phyloP scores from a whole-genome alignment of 805 yeast genomes.

The Wickerhamiella allomyrinae region DNA sequence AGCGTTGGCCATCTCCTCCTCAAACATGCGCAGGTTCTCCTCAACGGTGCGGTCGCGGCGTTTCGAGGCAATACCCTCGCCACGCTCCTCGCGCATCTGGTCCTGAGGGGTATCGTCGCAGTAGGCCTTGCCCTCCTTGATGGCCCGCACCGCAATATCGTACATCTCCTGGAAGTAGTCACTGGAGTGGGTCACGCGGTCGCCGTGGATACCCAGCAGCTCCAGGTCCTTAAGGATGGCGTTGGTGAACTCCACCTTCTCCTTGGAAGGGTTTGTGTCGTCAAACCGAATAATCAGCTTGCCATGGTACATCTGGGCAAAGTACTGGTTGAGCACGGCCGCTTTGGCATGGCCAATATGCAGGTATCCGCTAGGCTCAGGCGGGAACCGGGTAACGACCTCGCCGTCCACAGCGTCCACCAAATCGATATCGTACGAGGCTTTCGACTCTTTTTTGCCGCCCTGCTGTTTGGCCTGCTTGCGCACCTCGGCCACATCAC shows the following conservation, averaged over 20 bases:
- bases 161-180: conserved; percentile 89
- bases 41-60: conserved; percentile 89
- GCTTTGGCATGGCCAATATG: conserved; percentile 99
- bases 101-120: conserved; percentile 94
- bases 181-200: conserved; percentile 73
- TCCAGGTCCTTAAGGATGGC: conserved; percentile 86
- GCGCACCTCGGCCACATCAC: conserved; percentile 58
- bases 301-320: conserved; percentile 92
- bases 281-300: conserved; percentile 93
- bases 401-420: conserved; percentile 85
- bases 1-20: conserved; percentile 85
- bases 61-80: conserved; percentile 86
- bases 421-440: conserved; percentile 86
- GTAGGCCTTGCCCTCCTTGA: conserved; percentile 92
- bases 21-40: conserved; percentile 76
- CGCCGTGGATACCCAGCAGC: conserved; percentile 87
- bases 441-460: conserved; percentile 81
- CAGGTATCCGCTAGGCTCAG: conserved; percentile 98
- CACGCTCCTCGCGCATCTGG: conserved; percentile 95
- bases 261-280: conserved; percentile 96
- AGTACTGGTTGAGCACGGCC: conserved; percentile 89
- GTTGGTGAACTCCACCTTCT: conserved; percentile 86
- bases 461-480: conserved; percentile 51
- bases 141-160: conserved; percentile 68
- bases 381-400: conserved; percentile 98